These are phyloP conservation scores for Chalaropsis thielavioides DNA, from an alignment of 2,329 filamentous ascomycete species.

Conservation along the genomic window DNA sequence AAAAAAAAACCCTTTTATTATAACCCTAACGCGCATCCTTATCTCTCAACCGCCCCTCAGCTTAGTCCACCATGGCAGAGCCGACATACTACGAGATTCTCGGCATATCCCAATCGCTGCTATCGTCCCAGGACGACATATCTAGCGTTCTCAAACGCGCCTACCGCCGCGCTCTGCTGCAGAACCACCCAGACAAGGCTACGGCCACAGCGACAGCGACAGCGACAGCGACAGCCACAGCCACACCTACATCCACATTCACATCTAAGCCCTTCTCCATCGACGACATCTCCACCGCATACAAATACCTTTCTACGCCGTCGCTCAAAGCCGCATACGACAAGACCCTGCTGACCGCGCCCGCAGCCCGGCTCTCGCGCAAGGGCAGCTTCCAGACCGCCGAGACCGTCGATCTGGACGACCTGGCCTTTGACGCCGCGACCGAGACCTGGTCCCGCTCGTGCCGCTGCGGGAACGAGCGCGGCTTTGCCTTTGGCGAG, in stretches of 20 bases:
- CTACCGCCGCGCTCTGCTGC: conserved; percentile 49
- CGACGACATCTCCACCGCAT: conserved; percentile 50
- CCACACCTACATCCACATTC: neutral
- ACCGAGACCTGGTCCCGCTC: conserved; percentile 38
- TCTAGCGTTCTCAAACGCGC: conserved; percentile 43
- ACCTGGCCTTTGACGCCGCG: conserved; percentile 39
- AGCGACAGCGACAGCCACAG: neutral
- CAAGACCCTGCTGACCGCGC: conserved; percentile 29
- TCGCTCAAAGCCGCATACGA: conserved; percentile 40
- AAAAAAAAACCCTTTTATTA: neutral
- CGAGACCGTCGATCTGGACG: conserved; percentile 51
- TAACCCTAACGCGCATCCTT: neutral
- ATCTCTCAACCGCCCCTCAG: neutral
- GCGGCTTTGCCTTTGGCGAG: conserved; percentile 45
- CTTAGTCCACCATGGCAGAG: neutral
- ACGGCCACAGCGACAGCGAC: neutral
- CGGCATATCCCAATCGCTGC: conserved; percentile 35
- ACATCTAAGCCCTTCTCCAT: conserved; percentile 32
- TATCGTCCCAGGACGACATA: conserved; percentile 31
- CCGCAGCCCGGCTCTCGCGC: conserved; percentile 15
- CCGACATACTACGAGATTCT: conserved; percentile 48
- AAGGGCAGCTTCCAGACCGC: conserved; percentile 41
- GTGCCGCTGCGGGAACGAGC: conserved; percentile 50
- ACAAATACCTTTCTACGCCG: conserved; percentile 39
- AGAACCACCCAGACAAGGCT: conserved; percentile 49